Conservation (phyloP, 352 stramenopile species). For the Globisporangium mamillatum region DNA sequence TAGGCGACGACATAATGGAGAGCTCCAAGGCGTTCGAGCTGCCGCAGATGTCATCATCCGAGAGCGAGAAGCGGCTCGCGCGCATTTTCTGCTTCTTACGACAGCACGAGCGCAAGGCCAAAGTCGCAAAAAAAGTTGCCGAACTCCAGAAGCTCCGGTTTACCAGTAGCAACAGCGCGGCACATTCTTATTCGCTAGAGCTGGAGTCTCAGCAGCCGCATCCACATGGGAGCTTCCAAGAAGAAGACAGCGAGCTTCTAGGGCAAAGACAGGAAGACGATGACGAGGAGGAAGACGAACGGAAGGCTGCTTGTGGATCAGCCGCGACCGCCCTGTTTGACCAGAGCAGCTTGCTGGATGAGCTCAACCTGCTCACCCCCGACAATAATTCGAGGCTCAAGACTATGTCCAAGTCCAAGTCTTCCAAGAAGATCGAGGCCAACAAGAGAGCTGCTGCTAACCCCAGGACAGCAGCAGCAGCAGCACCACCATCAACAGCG, state of each 20-base stretch:
- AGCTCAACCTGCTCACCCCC: conserved; percentile 32
- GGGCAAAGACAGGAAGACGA: conserved; percentile 3
- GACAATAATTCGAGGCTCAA: neutral
- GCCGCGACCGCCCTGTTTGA: conserved; percentile 12
- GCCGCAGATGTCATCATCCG: conserved; percentile 31
- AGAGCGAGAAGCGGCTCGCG: conserved; percentile 43
- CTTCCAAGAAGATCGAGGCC: conserved; percentile 16
- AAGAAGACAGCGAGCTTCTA: neutral
- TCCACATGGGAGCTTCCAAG: conserved; percentile 6
- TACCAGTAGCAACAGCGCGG: neutral
- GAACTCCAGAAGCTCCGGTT: conserved; percentile 29
- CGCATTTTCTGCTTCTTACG: conserved; percentile 53
- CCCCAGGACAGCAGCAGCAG: neutral
- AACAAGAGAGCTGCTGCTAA: neutral
- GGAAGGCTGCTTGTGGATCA: conserved; percentile 8
- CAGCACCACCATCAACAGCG: conserved; percentile 3
- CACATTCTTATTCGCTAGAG: neutral
- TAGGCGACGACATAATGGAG: conserved; percentile 13
- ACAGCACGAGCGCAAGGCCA: conserved; percentile 56
- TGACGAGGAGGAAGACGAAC: conserved; percentile 13
- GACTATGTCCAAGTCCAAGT: conserved; percentile 1
- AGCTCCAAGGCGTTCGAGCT: conserved; percentile 19
- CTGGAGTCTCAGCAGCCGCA: neutral
- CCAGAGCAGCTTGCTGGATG: conserved; percentile 20
- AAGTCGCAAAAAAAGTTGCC: conserved; percentile 29